Base-by-base conservation (phyloP, 192 early-diverging fungal genomes). In the Spinellus fusiger region DNA sequence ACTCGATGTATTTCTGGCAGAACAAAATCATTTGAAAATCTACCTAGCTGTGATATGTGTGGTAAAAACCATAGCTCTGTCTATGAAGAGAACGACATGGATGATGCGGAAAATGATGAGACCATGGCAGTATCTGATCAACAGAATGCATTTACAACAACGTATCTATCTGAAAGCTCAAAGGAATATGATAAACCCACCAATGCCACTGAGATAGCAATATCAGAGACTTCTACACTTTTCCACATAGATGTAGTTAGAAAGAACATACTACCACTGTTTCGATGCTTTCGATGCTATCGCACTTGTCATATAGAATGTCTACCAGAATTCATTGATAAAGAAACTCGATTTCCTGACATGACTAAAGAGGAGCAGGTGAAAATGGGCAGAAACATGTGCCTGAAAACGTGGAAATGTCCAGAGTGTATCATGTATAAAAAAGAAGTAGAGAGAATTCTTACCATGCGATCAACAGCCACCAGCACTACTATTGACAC, bases 381-480 rank as follows among this genome's bases (percentile, higher is more conserved):
- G 15, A 59, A 20, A 27, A 51, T n/a, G 49, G 63, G 7, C 28
- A 54, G 1, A 25, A 4, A 28, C 3, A 23, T 31, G 50, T 25
- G 26, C 25, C 35, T 20, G 9, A 6, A 1, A 22, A 47, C 28
- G 1, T 66, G 49, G 49, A 54, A 64, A 29, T 49, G 29, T 54
- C 51, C 46, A 31, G 56, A 58, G 5, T 60, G 60, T 32, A 63
- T 55, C 23, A 55, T 62, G 29, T 29, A 65, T 8, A 54, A 40
- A 20, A 32, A 52, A 33, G n/a, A 29, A 22, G 15, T 51, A 4
- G 48, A 29, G 32, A n/a, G 20, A 13, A 5, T 50, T n/a, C 31
- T 53, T 15, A 47, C 38, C 8, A 64, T 60, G 32, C 54, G n/a
- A 5, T 29, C 34, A 1, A 35, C 38, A 18, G 5, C 22, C 18